A percentile compares a stretch with the other conserved stretches of the same genome.
These are phyloP conservation scores for Austroboletus olivaceoglutinosus DNA, from an alignment of 1,284 basidiomycete genomes.

Conservation along the genomic window DNA sequence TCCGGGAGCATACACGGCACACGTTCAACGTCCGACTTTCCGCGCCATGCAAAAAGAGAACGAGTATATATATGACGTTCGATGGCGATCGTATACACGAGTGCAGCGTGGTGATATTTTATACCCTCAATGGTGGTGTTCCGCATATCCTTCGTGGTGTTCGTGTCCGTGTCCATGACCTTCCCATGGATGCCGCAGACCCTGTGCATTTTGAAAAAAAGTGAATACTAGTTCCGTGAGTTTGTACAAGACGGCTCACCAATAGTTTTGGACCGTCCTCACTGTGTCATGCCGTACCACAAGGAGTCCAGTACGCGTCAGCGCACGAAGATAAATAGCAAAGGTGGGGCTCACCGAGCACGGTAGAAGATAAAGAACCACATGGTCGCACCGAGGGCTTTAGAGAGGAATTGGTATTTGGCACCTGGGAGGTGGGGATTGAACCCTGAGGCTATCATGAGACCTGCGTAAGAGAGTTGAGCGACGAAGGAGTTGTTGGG, in stretches of 20 bases:
- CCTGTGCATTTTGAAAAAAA: constrained; percentile 7
- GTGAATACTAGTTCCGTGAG: not conserved
- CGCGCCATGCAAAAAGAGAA: not conserved
- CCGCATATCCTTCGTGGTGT: constrained; percentile 33
- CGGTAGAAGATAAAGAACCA: constrained; percentile 99
- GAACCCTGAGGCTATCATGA: constrained; percentile 61
- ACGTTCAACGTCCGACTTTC: not conserved
- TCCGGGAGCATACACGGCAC: not conserved
- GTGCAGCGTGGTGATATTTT: constrained; percentile 10
- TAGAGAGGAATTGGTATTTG: constrained; percentile 75
- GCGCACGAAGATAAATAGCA: constrained; percentile 1
- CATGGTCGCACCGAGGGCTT: constrained; percentile 87
- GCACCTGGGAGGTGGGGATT: constrained; percentile 81
- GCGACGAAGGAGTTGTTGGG: not conserved
- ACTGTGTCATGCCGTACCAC: constrained; percentile 36
- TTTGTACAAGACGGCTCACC: constrained; percentile 38
- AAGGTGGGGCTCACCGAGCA: constrained; percentile 62
- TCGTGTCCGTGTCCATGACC: constrained; percentile 44
- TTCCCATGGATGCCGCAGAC: constrained; percentile 51
- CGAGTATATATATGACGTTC: not conserved
- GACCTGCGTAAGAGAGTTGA: not conserved
- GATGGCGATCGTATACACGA: not conserved
- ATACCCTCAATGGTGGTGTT: constrained; percentile 28
- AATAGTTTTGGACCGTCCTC: constrained; percentile 74
- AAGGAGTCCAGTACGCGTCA: constrained; percentile 3